Percentiles rank a stretch among this genome's conserved stretches.
Evolutionary conservation across 331 rosid species (phyloP).

Genomic region (Saraca asoca): DNA sequence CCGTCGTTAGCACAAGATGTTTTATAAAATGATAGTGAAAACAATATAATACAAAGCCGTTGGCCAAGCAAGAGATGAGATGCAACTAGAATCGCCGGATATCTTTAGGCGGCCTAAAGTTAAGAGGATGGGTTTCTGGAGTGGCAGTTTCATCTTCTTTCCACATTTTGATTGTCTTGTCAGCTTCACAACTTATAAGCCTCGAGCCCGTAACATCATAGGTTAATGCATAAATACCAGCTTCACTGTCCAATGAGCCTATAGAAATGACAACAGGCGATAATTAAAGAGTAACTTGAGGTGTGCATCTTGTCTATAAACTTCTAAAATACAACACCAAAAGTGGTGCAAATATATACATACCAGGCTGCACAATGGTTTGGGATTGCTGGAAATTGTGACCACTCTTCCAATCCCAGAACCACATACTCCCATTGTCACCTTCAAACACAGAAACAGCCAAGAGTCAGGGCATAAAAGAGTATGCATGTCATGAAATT

Average conservation of each 20-base stretch:
- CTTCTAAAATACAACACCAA: neutral
- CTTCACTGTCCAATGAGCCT: constrained; percentile 98
- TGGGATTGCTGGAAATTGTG: constrained; percentile 94
- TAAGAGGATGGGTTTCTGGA: constrained; percentile 93
- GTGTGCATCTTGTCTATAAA: constrained; percentile 6
- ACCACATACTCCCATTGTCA: constrained; percentile 98
- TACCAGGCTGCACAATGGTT: constrained; percentile 98
- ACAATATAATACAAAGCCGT: neutral
- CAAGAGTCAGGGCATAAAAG: neutral
- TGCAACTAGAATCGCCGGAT: constrained; percentile 71
- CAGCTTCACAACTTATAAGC: constrained; percentile 88
- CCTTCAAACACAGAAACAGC: constrained; percentile 45
- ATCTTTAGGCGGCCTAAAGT: constrained; percentile 86
- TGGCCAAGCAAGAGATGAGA: neutral
- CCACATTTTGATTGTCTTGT: constrained; percentile 98
- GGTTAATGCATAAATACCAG: constrained; percentile 82
- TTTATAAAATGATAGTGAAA: neutral
- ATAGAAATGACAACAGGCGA: constrained; percentile 4
- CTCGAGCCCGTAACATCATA: constrained; percentile 83
- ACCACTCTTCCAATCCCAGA: constrained; percentile 99
- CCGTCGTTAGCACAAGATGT: neutral
- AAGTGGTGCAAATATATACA: constrained; percentile 13
- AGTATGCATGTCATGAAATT: neutral
- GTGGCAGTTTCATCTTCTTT: constrained; percentile 92
- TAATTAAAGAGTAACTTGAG: neutral